These are phyloP conservation scores for Rhizopogon rudus DNA, from an alignment of 768 basidiomycete genomes.

Conservation along the genomic window DNA sequence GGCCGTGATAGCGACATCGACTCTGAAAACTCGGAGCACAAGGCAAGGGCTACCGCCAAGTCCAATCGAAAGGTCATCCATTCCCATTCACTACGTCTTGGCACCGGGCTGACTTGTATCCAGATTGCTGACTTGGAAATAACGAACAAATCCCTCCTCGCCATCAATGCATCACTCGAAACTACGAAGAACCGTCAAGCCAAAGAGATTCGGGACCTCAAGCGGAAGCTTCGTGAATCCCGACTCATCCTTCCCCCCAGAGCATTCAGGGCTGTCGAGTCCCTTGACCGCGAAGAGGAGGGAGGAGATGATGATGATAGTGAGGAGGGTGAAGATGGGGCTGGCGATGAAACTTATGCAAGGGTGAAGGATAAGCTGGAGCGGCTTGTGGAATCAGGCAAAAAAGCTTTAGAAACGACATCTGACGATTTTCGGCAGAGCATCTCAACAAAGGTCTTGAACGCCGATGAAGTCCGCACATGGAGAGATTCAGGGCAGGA, in stretches of 20 bases:
- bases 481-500: slow-evolving; percentile 42
- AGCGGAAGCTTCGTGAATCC: slow-evolving; percentile 78
- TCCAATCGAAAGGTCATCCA: slow-evolving; percentile 74
- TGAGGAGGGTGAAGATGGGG: slow-evolving; percentile 34
- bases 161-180: slow-evolving; percentile 82
- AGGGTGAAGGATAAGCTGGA: slow-evolving; percentile 66
- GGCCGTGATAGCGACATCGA: slow-evolving; percentile 30
- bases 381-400: slow-evolving; percentile 50
- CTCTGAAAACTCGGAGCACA: slow-evolving; percentile 35
- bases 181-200: slow-evolving; percentile 74
- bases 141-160: slow-evolving; percentile 78
- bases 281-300: slow-evolving; percentile 38
- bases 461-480: slow-evolving; percentile 62
- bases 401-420: slow-evolving; percentile 55
- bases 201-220: slow-evolving; percentile 80
- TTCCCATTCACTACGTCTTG: slow-evolving; percentile 5
- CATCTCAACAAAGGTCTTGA: slow-evolving; percentile 61
- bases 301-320: slow-evolving; percentile 40
- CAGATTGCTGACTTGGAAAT: slow-evolving; percentile 94
- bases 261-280: slow-evolving; percentile 51
- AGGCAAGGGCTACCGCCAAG: slow-evolving; percentile 69
- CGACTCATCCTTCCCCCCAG: slow-evolving; percentile 72
- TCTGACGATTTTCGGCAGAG: slow-evolving; percentile 47
- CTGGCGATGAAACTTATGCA: slow-evolving; percentile 52
- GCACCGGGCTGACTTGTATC: neutral